Base-by-base conservation (phyloP, 495 filamentous ascomycete species). In the Talaromyces thailandensis region DNA sequence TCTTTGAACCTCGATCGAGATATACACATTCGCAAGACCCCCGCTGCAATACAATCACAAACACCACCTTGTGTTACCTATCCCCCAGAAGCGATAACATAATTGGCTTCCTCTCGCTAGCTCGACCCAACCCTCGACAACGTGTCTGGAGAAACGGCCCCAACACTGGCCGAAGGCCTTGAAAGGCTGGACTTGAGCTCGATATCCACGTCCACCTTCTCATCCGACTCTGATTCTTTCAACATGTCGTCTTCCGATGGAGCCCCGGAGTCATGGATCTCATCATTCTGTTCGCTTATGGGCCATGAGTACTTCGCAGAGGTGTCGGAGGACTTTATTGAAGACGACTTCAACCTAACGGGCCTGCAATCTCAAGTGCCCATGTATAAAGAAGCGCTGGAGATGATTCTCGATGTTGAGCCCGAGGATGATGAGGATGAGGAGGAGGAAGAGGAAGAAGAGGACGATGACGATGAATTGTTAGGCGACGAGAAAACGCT, bases 271-370 rank as follows among this genome's bases (percentile, higher is more conserved):
- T 94, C 91, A 48, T 98, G 94, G 94, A 98, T 98, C 77, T 88
- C 90, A 60, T 93, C 92, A 56, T 98, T 96, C 74, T 98, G 94
- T 78, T 91, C 90, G 31, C 80, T 98, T 35, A 83, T 96, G 63
- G 94, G 94, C 60, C 94, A 98, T 71, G 94, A 98, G 72, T 98
- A 98, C 76, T 98, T 98, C 71, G 95, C 95, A 57, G 94, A 98
- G 74, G 93, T 98, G 48, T 92, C 91, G 23, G 94, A 98, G 76
- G 94, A 98, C 64, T 98, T 98, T 71, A 98, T 98, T 67, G 94
- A 98, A 74, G 94, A 98, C 85, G 94, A 98, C 72, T 98, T 98
- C 79, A 98, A 98, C 76, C 81, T 98, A 60, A 98, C 94, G 4
- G 94, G 94, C 24, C 81, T 98, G 64, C 91, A 96, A 75, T 89